Conservation (phyloP, 2,329 filamentous ascomycete species). For the Albophoma yamanashiensis region DNA sequence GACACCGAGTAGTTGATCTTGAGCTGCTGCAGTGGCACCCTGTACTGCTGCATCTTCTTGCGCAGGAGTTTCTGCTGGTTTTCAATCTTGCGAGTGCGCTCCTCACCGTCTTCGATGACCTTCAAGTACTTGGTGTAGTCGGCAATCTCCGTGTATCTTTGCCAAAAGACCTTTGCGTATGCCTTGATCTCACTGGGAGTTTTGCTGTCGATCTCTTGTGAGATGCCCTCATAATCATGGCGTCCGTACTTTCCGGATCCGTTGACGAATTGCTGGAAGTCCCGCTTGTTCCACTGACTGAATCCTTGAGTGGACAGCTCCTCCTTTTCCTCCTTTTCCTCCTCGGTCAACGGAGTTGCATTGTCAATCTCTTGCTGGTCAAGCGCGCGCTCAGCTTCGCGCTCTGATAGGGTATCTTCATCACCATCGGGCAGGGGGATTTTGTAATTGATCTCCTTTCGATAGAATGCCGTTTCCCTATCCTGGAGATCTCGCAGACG, state of each 20-base stretch:
- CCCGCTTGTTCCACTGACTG: constrained; percentile 87
- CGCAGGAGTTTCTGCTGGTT: constrained; percentile 87
- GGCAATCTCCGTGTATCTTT: constrained; percentile 79
- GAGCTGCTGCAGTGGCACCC: constrained; percentile 93
- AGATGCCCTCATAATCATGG: constrained; percentile 73
- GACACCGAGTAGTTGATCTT: constrained; percentile 99
- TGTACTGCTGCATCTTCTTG: constrained; percentile 93
- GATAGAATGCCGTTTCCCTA: constrained; percentile 88
- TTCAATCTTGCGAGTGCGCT: constrained; percentile 77
- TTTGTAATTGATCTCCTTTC: constrained; percentile 94
- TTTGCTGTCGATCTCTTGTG: constrained; percentile 87
- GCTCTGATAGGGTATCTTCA: constrained; percentile 76
- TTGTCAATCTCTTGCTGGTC: constrained; percentile 93
- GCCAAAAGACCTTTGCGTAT: constrained; percentile 95
- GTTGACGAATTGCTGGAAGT: constrained; percentile 98
- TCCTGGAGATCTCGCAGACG: constrained; percentile 83
- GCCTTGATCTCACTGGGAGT: constrained; percentile 72
- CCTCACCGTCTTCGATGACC: constrained; percentile 86
- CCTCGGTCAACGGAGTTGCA: constrained; percentile 76
- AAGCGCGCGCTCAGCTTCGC: constrained; percentile 75
- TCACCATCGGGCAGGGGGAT: constrained; percentile 80
- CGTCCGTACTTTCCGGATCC: constrained; percentile 89
- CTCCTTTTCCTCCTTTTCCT: constrained; percentile 81
- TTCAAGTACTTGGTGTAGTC: constrained; percentile 85
- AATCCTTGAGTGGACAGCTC: constrained; percentile 76